Base-by-base conservation (phyloP, 2,329 filamentous ascomycete genomes). In the Penicillium crustosum region DNA sequence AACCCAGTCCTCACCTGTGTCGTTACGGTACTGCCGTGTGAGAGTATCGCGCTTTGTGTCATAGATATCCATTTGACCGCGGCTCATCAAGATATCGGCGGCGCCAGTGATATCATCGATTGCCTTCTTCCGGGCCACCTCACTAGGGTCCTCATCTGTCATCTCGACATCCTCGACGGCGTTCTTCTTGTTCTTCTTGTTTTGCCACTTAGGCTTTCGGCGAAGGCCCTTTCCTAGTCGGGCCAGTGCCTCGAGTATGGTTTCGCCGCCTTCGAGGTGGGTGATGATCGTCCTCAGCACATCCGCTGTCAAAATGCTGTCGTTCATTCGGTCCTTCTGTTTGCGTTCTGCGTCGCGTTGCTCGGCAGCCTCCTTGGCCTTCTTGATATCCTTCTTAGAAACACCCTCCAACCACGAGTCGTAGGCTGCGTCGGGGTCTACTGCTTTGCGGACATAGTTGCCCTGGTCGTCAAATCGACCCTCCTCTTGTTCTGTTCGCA, bases 391-490 rank as follows among this genome's bases (percentile, higher is more conserved):
- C 74, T 93, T 96, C 73, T 96, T 97, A 65, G 89, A 94, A 21
- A 97, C 79, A 0, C 94, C 94, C 44, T 96, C 90, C 21, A 99
- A 78, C 94, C 94, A 99, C 33, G 84, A 84, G 77, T 99, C 94
- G 73, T 99, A 92, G 25, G 90, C 85, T 0, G 93, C 91, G 66
- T 97, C 92, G 0, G 91, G 91, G 68, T 99, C 94, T 9, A 79
- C 84, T 0, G 93, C 93, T 74, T 95, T 95, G 56, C 94, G 86
- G 44, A 99, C 86, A 72, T 87, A 99, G 74, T 97, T 99, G 10
- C 93, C 93, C 1, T 87, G 80, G 66, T 94, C 89, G 72, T 99
- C 94, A 68, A 97, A 99, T 12, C 87, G 84, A 1, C 94, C 94
- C 66, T 97, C 93, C 70, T 97, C 92, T 73, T 95, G 88, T 74